phyloP scores from a whole-genome alignment of 768 basidiomycete genomes.

The Pleurotus citrinopileatus region DNA sequence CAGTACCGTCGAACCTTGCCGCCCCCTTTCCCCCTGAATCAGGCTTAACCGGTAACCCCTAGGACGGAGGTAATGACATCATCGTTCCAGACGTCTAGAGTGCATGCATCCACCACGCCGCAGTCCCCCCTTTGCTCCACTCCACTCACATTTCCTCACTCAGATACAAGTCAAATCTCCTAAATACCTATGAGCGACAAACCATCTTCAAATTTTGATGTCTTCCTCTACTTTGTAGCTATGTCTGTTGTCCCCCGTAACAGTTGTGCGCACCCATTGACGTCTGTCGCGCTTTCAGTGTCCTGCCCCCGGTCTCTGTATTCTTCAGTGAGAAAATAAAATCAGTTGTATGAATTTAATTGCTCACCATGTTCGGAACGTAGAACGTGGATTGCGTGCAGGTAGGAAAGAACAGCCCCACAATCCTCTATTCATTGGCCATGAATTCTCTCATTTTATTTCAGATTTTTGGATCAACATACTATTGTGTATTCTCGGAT shows the following conservation, averaged over 20 bases:
- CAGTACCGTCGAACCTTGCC: no score
- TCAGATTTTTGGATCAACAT: conserved; percentile 36
- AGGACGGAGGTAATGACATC: no score
- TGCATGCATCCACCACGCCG: no score
- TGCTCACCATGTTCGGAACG: neutral
- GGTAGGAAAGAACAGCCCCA: neutral
- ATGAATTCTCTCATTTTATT: neutral
- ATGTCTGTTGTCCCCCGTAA: no score
- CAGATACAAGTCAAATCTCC: no score
- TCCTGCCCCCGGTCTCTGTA: conserved; percentile 3
- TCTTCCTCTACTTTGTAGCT: neutral
- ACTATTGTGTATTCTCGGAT: conserved; percentile 38
- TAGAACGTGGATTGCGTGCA: neutral
- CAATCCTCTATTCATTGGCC: neutral
- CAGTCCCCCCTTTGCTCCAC: no score
- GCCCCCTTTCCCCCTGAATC: no score
- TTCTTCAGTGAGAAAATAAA: conserved; percentile 6
- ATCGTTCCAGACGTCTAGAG: no score
- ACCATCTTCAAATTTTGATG: neutral
- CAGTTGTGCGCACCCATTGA: no score
- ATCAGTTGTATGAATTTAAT: no score
- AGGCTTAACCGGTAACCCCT: no score
- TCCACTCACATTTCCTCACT: no score
- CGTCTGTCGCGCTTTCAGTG: neutral
- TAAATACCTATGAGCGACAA: neutral